Evolutionary conservation across 805 yeast species (phyloP).

Genomic region (Sungouiozyma intestinalis): DNA sequence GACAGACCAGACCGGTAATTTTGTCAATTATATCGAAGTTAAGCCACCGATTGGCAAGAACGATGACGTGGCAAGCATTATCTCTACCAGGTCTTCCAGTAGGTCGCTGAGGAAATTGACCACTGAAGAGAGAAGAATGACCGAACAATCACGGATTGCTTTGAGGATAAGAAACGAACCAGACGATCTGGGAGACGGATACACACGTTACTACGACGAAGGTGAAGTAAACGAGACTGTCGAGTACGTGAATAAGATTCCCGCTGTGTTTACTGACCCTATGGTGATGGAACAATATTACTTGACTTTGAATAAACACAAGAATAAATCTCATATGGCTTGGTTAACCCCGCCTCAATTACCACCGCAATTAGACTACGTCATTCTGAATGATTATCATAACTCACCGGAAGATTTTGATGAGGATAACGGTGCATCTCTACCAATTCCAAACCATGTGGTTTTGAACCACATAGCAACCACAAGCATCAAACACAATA

Average conservation of each 20-base stretch:
- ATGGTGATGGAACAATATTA: slow-evolving; percentile 80
- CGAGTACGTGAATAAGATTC: slow-evolving; percentile 56
- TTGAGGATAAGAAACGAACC: slow-evolving; percentile 28
- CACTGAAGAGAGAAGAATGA: slow-evolving; percentile 9
- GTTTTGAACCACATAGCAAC: slow-evolving; percentile 92
- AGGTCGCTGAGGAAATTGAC: not conserved
- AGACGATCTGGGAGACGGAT: slow-evolving; percentile 73
- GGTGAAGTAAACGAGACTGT: slow-evolving; percentile 24
- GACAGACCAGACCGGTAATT: slow-evolving; percentile 90
- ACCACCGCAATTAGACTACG: slow-evolving; percentile 93
- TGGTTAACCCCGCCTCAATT: slow-evolving; percentile 84
- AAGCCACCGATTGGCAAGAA: slow-evolving; percentile 27
- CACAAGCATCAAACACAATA: slow-evolving; percentile 83
- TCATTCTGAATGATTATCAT: slow-evolving; percentile 65
- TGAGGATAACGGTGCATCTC: slow-evolving; percentile 32
- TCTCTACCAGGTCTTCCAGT: not conserved
- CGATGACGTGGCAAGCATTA: slow-evolving; percentile 1
- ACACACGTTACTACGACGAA: slow-evolving; percentile 62
- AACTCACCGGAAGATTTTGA: slow-evolving; percentile 13
- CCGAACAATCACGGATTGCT: slow-evolving; percentile 42
- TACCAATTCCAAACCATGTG: slow-evolving; percentile 90
- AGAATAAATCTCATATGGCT: slow-evolving; percentile 42
- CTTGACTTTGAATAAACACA: slow-evolving; percentile 50
- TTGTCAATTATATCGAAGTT: slow-evolving; percentile 83
- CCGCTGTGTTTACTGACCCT: slow-evolving; percentile 75